A percentile compares a stretch with the other conserved stretches of the same genome.
These are phyloP conservation scores for Lanmaoa pseudosensibilis DNA, from an alignment of 768 basidiomycete species.

Conservation along the genomic window DNA sequence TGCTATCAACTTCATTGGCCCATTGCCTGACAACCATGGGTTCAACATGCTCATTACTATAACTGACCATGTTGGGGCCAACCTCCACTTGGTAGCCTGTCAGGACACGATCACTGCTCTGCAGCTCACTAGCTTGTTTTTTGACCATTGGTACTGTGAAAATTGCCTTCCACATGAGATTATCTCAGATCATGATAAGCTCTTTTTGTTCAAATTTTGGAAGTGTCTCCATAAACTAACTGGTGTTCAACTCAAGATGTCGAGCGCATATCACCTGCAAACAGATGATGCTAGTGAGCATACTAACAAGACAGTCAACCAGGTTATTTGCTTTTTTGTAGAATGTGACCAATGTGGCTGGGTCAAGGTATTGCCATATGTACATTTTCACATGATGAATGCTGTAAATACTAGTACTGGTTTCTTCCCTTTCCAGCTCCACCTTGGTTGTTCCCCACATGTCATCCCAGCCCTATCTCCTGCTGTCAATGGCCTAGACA, in stretches of 20 bases:
- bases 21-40: too few relatives aligned
- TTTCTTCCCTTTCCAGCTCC: slow-evolving; percentile 34
- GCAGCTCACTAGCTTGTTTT: neutral
- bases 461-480: slow-evolving; percentile 28
- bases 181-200: slow-evolving; percentile 27
- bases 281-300: slow-evolving; percentile 26
- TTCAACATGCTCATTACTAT: too few relatives aligned
- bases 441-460: slow-evolving; percentile 20
- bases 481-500: too few relatives aligned
- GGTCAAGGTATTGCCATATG: slow-evolving; percentile 23
- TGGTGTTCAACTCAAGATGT: slow-evolving; percentile 19
- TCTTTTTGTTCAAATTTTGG: slow-evolving; percentile 33
- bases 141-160: slow-evolving; percentile 22
- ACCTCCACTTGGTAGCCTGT: slow-evolving; percentile 15
- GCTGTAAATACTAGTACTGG: slow-evolving; percentile 32
- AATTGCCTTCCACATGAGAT: slow-evolving; percentile 13
- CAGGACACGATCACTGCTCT: neutral
- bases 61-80: slow-evolving; percentile 25
- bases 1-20: too few relatives aligned
- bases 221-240: slow-evolving; percentile 1
- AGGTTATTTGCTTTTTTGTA: slow-evolving; percentile 4
- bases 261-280: slow-evolving; percentile 30
- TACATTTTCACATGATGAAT: slow-evolving; percentile 38
- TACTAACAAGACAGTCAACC: slow-evolving; percentile 18
- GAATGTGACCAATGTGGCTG: slow-evolving; percentile 29